Evolutionary conservation across 371 early-diverging fungal species (phyloP).

Genomic region (Mortierella polycephala): DNA sequence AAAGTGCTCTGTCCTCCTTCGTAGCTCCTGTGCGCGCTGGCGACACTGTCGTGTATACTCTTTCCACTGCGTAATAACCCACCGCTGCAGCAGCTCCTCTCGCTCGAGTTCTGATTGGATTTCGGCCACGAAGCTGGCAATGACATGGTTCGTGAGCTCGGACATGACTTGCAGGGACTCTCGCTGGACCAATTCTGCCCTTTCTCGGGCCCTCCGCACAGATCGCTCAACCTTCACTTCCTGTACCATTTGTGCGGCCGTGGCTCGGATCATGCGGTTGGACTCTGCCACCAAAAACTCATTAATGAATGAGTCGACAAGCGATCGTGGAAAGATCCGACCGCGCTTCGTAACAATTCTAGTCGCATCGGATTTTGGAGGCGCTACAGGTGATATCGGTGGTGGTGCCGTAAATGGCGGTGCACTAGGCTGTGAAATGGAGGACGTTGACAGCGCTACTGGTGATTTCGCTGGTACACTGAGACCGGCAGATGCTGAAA

Average conservation of each 20-base stretch:
- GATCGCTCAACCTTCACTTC: constrained; percentile 28
- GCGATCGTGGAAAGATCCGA: constrained; percentile 27
- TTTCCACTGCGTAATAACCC: constrained; percentile 28
- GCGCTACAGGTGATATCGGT: neutral
- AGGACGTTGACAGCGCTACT: neutral
- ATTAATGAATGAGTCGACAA: constrained; percentile 24
- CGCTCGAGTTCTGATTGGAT: constrained; percentile 27
- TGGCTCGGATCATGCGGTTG: constrained; percentile 20
- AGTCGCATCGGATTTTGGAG: constrained; percentile 33
- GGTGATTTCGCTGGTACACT: neutral
- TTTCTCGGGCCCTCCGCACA: constrained; percentile 17
- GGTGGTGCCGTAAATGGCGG: constrained; percentile 3
- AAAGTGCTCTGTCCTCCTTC: constrained; percentile 33
- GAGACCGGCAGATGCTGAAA: neutral
- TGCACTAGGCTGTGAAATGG: neutral
- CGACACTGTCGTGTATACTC: constrained; percentile 17
- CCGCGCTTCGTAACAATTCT: constrained; percentile 33
- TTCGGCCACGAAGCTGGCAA: constrained; percentile 2
- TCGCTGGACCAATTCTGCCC: constrained; percentile 14
- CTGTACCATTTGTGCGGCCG: constrained; percentile 29
- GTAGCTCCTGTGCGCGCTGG: constrained; percentile 35
- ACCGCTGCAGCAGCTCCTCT: constrained; percentile 11
- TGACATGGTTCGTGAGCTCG: constrained; percentile 7
- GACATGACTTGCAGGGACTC: constrained; percentile 14
- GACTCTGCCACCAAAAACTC: constrained; percentile 20